A percentile compares a stretch with the other conserved stretches of the same genome.
phyloP scores from a whole-genome alignment of 1,139 yeast genomes.

The Yueomyces sp. region DNA sequence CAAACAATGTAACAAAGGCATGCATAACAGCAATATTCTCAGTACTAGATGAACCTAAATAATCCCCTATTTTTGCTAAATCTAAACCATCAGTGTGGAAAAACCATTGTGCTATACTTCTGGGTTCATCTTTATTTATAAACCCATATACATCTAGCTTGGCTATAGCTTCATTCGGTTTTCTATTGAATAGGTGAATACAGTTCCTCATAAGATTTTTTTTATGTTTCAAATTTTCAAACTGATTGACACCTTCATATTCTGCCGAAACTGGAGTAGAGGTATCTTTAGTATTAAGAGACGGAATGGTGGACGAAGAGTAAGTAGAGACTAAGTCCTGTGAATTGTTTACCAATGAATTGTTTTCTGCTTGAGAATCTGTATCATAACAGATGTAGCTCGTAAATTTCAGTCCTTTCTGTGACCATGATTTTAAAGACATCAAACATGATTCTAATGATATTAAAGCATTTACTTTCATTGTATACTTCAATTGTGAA shows the following conservation, averaged over 20 bases:
- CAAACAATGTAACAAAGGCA: slow-evolving; percentile 81
- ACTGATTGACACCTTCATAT: slow-evolving; percentile 67
- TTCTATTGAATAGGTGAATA: slow-evolving; percentile 64
- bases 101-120: slow-evolving; percentile 60
- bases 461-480: slow-evolving; percentile 68
- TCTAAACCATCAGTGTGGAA: slow-evolving; percentile 69
- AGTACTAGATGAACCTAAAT: slow-evolving; percentile 78
- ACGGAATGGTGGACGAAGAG: neutral
- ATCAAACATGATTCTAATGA: slow-evolving; percentile 73
- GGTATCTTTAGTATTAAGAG: slow-evolving; percentile 3
- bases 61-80: slow-evolving; percentile 78
- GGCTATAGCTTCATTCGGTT: slow-evolving; percentile 69
- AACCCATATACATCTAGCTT: slow-evolving; percentile 51
- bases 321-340: neutral
- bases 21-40: slow-evolving; percentile 76
- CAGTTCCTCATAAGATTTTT: slow-evolving; percentile 76
- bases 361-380: slow-evolving; percentile 17
- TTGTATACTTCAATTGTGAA: slow-evolving; percentile 68
- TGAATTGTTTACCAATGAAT: slow-evolving; percentile 31
- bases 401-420: slow-evolving; percentile 43
- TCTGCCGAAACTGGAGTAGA: slow-evolving; percentile 20
- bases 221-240: slow-evolving; percentile 71
- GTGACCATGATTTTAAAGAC: slow-evolving; percentile 82
- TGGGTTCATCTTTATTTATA: slow-evolving; percentile 46
- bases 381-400: neutral